Evolutionary conservation across 192 early-diverging fungal genomes (phyloP), one percentile per base, ranked within the genome.

Genomic region (Anaeromyces robustus): DNA sequence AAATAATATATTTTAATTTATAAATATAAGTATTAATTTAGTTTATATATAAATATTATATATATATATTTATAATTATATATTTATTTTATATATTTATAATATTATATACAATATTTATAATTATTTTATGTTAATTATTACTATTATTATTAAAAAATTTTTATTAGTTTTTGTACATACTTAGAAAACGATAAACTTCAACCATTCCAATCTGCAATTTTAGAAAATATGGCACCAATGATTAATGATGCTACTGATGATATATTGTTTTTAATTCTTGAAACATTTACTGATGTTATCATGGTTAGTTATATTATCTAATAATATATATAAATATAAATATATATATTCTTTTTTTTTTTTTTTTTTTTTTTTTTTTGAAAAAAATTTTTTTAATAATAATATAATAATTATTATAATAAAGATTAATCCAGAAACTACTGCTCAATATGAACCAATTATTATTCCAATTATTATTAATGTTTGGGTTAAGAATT

Each of bases 401-500:
- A 30, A 85, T 86, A 12, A 68, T 88, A 79, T 84, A 88, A 34
- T 78, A 82, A 14, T n/a, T n/a, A n/a, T n/a, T n/a, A 80, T 85
- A 3, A 34, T 86, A 78, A 82, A 92, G 87, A 87, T 95, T 30
- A 89, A 94, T 80, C 88, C 89, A 29, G 90, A 88, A 29, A 89
- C 90, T n/a, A 92, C 92, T 5, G 93, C 94, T 1, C 87, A 88
- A 77, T 90, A 92, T 79, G 95, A 95, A 81, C 87, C 88, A 17
- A 82, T 89, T 59, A 84, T 98, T 32, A 90, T 91, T 79, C 91
- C 92, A 12, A 85, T 94, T 32, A 85, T 94, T 0, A 82, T 97
- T 81, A 88, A 92, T 19, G 89, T 93, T n/a, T 96, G 95, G 96
- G 87, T 86, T 59, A 89, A 88, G 37, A 88, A 94, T 83, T 92